A percentile compares a stretch with the other conserved stretches of the same genome.
These are phyloP conservation scores for Penicillium coffeae DNA, from an alignment of 495 filamentous ascomycete species.

Conservation along the genomic window DNA sequence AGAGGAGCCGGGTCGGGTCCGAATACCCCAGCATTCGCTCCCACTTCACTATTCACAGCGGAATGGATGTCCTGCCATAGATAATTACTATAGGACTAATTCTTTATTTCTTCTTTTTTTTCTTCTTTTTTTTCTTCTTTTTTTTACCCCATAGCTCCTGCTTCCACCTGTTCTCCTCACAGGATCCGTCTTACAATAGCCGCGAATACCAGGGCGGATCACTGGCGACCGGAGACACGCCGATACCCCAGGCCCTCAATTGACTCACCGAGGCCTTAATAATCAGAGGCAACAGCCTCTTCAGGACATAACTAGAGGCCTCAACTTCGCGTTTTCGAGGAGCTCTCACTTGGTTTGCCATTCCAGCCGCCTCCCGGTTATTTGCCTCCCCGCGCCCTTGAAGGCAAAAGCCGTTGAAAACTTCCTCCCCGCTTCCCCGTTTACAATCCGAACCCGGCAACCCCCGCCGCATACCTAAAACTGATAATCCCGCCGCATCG, in stretches of 20 bases:
- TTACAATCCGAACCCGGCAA: neutral
- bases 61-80: too few species aligned
- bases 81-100: too few species aligned
- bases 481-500: slow-evolving; percentile 2
- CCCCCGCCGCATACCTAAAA: neutral
- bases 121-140: too few species aligned
- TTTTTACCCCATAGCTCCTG: too few species aligned
- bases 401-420: too few species aligned
- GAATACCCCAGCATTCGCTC: too few species aligned
- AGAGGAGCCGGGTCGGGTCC: neutral
- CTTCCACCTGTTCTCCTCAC: too few species aligned
- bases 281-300: too few species aligned
- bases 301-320: neutral
- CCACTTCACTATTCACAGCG: neutral
- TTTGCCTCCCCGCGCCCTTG: slow-evolving; percentile 7
- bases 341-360: too few species aligned
- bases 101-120: too few species aligned
- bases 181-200: too few species aligned
- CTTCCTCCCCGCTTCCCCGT: neutral
- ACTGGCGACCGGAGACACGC: slow-evolving; percentile 6
- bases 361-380: slow-evolving; percentile 5
- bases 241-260: slow-evolving; percentile 10
- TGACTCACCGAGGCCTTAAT: slow-evolving; percentile 30
- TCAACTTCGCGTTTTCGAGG: too few species aligned
- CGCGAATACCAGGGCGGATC: neutral